Percentiles rank a stretch among this genome's conserved stretches.
phyloP scores from a whole-genome alignment of 2,329 filamentous ascomycete species.

The Penicillium sp. region DNA sequence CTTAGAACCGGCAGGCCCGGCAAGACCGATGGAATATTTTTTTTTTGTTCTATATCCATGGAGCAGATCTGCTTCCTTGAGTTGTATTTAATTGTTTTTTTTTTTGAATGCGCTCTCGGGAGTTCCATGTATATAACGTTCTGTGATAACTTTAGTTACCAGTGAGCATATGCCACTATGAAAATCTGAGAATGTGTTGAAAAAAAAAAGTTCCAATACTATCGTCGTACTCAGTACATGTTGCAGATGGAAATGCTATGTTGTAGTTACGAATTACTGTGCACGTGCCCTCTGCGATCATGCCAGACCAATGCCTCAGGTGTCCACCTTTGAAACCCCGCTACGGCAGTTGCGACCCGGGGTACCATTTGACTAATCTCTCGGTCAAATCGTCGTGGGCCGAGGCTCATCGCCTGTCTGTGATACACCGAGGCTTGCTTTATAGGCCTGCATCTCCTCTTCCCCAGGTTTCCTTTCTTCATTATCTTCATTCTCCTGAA shows the following conservation, averaged over 20 bases:
- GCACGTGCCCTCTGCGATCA: neutral
- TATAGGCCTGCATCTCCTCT: constrained; percentile 17
- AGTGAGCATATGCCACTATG: constrained; percentile 1
- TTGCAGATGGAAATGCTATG: too few relatives aligned
- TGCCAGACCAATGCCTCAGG: neutral
- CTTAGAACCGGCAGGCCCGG: constrained; percentile 10
- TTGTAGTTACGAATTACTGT: too few relatives aligned
- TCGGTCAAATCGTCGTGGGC: constrained; percentile 8
- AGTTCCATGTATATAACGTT: constrained; percentile 5
- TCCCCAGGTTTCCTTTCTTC: constrained; percentile 21
- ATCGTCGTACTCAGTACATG: too few relatives aligned
- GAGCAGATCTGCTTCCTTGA: neutral
- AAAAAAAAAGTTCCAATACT: neutral
- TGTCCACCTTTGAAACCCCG: neutral
- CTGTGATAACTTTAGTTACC: neutral
- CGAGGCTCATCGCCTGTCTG: constrained; percentile 18
- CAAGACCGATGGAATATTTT: constrained; percentile 11
- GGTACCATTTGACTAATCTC: constrained; percentile 8
- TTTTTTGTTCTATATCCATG: neutral
- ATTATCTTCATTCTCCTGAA: constrained; percentile 10
- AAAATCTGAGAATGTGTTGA: constrained; percentile 7
- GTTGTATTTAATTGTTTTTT: neutral
- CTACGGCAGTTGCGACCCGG: neutral
- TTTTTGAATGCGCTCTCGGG: neutral
- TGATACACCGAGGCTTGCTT: constrained; percentile 20